Conservation (phyloP, 371 early-diverging fungal species). For the Syncephalastrum monosporum region DNA sequence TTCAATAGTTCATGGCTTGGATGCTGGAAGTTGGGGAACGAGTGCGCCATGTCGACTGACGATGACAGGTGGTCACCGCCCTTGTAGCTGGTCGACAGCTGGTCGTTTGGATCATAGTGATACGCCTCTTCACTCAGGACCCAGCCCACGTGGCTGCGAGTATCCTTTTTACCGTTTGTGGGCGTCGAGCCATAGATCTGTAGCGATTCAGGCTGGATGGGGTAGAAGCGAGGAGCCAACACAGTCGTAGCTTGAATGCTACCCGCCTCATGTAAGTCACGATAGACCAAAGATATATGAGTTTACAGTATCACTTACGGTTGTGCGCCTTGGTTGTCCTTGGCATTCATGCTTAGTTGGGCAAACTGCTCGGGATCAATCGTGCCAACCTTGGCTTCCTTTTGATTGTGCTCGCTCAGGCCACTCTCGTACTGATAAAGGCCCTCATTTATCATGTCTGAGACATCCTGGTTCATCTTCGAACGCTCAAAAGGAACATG, state of each 20-base stretch:
- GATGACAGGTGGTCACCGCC: slow-evolving; percentile 38
- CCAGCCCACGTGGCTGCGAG: slow-evolving; percentile 89
- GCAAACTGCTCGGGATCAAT: slow-evolving; percentile 70
- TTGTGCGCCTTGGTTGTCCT: slow-evolving; percentile 15
- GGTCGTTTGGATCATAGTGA: slow-evolving; percentile 49
- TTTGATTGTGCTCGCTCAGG: slow-evolving; percentile 24
- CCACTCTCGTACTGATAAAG: slow-evolving; percentile 87
- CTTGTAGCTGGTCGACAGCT: slow-evolving; percentile 41
- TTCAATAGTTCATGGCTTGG: slow-evolving; percentile 91
- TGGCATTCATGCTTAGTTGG: slow-evolving; percentile 31
- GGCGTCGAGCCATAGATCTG: slow-evolving; percentile 44
- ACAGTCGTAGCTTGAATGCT: background rate
- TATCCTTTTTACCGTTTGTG: slow-evolving; percentile 49
- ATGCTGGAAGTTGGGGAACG: slow-evolving; percentile 89
- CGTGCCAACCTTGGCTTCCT: slow-evolving; percentile 61
- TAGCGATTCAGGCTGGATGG: slow-evolving; percentile 57
- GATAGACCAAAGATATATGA: background rate
- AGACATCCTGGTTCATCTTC: slow-evolving; percentile 82
- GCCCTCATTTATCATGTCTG: slow-evolving; percentile 94
- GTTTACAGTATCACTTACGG: slow-evolving; percentile 14
- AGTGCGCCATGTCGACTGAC: slow-evolving; percentile 58
- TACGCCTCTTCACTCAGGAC: slow-evolving; percentile 62
- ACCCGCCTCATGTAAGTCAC: no score
- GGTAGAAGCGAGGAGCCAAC: slow-evolving; percentile 59
- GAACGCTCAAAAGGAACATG: slow-evolving; percentile 79